Percentiles rank a stretch among this genome's conserved stretches.
Conservation (phyloP, 345 rosid genomes). For the Eucalyptus dawsonii region DNA sequence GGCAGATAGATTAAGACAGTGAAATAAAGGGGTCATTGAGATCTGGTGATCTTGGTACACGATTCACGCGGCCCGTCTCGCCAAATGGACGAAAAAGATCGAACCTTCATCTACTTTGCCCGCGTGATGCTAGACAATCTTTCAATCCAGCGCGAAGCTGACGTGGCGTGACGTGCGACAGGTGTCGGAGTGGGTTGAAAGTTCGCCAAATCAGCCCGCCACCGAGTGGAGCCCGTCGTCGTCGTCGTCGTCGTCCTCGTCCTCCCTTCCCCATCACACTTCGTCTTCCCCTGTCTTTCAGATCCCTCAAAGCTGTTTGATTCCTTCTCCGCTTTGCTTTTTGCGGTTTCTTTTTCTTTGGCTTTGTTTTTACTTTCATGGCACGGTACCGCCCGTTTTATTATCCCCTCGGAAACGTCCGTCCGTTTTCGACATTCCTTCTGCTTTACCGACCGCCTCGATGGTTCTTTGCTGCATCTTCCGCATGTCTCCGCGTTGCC, state of each 20-base stretch:
- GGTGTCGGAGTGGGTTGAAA: neutral
- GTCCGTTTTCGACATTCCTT: neutral
- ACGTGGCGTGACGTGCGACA: neutral
- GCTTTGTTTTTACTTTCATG: neutral
- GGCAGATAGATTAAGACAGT: neutral
- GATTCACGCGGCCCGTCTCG: neutral
- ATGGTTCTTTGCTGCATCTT: neutral
- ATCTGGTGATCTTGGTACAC: neutral
- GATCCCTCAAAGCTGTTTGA: neutral
- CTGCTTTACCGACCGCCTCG: neutral
- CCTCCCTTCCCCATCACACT: neutral
- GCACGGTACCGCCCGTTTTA: neutral
- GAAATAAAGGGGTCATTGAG: neutral
- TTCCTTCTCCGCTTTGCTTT: neutral
- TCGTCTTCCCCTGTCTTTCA: neutral
- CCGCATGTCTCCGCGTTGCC: neutral
- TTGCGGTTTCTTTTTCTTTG: neutral
- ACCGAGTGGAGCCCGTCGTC: neutral
- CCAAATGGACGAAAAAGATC: neutral
- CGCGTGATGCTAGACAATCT: neutral
- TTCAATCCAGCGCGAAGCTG: neutral
- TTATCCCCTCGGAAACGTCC: neutral
- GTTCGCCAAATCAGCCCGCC: neutral
- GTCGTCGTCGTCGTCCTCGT: neutral
- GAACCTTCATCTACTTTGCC: neutral